These are phyloP conservation scores for Tetrahymena thermophila DNA, from an alignment of 73 alveolate species.

Conservation along the genomic window DNA sequence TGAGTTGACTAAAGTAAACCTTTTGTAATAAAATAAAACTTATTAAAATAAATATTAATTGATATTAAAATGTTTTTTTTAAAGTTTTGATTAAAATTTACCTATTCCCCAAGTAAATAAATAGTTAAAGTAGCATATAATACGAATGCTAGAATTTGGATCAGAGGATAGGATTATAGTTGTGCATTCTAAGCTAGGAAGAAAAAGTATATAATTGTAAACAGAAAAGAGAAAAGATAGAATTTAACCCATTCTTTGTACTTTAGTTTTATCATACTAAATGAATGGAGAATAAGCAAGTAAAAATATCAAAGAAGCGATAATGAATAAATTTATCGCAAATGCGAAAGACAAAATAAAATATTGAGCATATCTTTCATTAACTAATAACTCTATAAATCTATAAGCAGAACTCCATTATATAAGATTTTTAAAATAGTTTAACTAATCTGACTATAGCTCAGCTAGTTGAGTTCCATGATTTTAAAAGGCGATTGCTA, in stretches of 20 bases:
- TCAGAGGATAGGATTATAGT: neutral
- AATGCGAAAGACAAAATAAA: too few relatives aligned
- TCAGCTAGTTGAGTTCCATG: neutral
- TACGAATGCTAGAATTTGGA: neutral
- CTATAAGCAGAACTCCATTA: neutral
- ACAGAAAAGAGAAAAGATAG: neutral
- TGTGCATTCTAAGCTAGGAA: neutral
- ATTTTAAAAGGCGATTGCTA: neutral
- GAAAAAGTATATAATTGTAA: neutral
- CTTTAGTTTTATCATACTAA: neutral
- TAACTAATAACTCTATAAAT: too few relatives aligned
- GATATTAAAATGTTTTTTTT: too few relatives aligned
- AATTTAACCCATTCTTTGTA: neutral
- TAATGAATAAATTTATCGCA: neutral
- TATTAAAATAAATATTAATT: too few relatives aligned
- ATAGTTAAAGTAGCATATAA: neutral
- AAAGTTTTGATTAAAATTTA: too few relatives aligned
- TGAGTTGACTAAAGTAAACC: neutral
- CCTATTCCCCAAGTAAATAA: neutral
- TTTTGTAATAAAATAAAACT: too few relatives aligned
- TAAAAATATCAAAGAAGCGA: neutral
- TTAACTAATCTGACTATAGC: neutral
- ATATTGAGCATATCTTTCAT: neutral
- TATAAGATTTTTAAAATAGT: neutral
- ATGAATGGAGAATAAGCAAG: neutral